Base-by-base conservation (phyloP, 2,329 filamentous ascomycete genomes). In the Hymenoscyphus occultus region DNA sequence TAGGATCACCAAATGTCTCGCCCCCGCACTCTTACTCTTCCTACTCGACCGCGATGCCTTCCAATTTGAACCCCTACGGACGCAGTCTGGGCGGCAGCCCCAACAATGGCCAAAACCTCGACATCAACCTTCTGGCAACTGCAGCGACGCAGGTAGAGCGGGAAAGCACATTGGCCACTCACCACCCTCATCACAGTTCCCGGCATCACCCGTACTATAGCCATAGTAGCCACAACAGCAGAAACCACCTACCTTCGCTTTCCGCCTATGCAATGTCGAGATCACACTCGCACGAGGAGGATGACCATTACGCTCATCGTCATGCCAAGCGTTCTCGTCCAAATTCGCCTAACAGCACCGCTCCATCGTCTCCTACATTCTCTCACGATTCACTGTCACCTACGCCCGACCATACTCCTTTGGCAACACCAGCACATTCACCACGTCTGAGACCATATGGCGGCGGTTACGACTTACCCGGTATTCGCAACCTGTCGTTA, bases 331-430 rank as follows among this genome's bases (percentile, higher is more conserved):
- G 93, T 69, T 98, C 94, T 66, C 84, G 94, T 72, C 94, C 95
- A 56, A 95, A 93, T 77, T 97, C 94, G 42, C 95, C 94, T 62
- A 92, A 96, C 79, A 97, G 93, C 9, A 98, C 94, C 1, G 94
- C 94, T 59, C 95, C 95, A 22, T 96, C 94, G 32, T 98, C 94
- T 39, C 94, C 94, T 32, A 97, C 93, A 3, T 97, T 97, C 77
- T 97, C 94, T 1, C 93, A 97, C 79, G 93, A 97, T 78, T 97
- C 94, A 12, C 85, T 94, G 58, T 98, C 94, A 10, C 95, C 94
- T 4, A 99, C 94, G 1, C 95, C 94, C 12, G 94, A 98, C 75
- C 93, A 97, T 81, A 98, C 95, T n/a, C 94, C 94, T n/a, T 87
- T 98, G 64, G 94, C 93, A 35, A 99, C 94, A 5, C 94, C 94